These are phyloP conservation scores for Podospora pseudocomata DNA, from an alignment of 495 filamentous ascomycete species.

Conservation along the genomic window DNA sequence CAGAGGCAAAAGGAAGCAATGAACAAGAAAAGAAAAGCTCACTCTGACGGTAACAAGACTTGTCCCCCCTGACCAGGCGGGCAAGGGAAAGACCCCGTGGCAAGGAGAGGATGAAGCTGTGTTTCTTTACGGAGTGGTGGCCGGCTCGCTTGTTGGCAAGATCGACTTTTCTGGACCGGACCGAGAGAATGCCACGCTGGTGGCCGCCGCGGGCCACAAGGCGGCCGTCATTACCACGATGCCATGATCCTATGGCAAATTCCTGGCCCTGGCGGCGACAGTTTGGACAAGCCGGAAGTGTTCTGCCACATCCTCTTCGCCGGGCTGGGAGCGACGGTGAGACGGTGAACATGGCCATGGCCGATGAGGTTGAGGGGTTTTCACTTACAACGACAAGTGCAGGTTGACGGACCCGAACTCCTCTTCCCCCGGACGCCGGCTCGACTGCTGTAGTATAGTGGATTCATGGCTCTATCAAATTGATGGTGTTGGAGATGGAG, in stretches of 20 bases:
- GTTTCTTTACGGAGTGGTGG: not conserved
- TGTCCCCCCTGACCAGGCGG: constrained; percentile 9
- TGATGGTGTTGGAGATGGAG: constrained; percentile 1
- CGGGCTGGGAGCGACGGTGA: constrained; percentile 6
- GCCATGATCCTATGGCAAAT: not conserved
- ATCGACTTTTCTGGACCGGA: constrained; percentile 12
- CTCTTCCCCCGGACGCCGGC: not conserved
- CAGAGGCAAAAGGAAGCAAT: not conserved
- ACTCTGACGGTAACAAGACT: constrained; percentile 4
- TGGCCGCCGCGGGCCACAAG: constrained; percentile 5
- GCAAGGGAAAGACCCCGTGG: constrained; percentile 11
- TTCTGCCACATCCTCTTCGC: constrained; percentile 9
- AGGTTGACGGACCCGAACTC: not conserved
- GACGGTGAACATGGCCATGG: not conserved
- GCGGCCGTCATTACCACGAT: constrained; percentile 8
- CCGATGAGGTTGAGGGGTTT: not conserved
- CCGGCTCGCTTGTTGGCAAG: constrained; percentile 4
- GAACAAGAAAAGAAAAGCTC: constrained; percentile 6
- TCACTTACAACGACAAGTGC: constrained; percentile 8
- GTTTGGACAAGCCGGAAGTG: constrained; percentile 1
- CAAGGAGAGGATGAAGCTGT: constrained; percentile 7
- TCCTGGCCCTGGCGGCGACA: constrained; percentile 6
- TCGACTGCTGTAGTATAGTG: not conserved
- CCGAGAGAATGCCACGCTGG: constrained; percentile 8
- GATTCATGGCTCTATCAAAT: constrained; percentile 3